Conservation (phyloP, 1,284 basidiomycete genomes). For the Trametes polyzona region DNA sequence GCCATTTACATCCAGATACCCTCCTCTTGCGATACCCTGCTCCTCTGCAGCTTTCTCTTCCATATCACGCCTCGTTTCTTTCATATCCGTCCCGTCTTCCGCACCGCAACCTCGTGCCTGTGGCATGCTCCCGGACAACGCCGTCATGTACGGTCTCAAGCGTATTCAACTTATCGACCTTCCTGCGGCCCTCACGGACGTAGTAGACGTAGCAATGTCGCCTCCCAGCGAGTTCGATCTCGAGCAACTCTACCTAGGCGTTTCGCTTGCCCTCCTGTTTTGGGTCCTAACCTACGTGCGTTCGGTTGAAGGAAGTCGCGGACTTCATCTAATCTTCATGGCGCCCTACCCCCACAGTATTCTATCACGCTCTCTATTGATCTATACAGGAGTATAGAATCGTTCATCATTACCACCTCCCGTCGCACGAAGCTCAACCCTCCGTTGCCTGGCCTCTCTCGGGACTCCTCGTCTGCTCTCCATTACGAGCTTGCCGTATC, state of each 20-base stretch:
- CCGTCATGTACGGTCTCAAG: conserved; percentile 6
- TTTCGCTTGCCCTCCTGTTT: not conserved
- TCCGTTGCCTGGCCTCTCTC: too few species aligned
- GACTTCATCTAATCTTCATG: not conserved
- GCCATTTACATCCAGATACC: conserved; percentile 4
- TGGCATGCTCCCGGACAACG: not conserved
- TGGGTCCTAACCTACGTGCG: conserved; percentile 15
- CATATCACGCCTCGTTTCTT: not conserved
- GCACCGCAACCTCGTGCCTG: not conserved
- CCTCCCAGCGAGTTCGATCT: not conserved
- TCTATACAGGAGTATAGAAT: conserved; percentile 6
- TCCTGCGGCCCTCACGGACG: not conserved
- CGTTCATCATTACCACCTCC: not conserved
- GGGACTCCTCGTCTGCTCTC: not conserved
- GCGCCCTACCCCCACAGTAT: conserved; percentile 1
- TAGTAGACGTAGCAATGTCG: not conserved
- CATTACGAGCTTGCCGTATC: too few species aligned
- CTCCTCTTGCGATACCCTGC: conserved; percentile 12
- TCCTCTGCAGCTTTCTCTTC: not conserved
- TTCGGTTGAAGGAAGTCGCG: not conserved
- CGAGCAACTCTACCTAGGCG: not conserved
- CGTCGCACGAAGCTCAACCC: not conserved
- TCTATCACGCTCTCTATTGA: conserved; percentile 1
- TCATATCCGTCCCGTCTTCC: conserved; percentile 1
- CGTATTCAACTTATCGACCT: not conserved